Evolutionary conservation across 2,329 filamentous ascomycete genomes (phyloP).

Genomic region (Trichophyton rubrum): DNA sequence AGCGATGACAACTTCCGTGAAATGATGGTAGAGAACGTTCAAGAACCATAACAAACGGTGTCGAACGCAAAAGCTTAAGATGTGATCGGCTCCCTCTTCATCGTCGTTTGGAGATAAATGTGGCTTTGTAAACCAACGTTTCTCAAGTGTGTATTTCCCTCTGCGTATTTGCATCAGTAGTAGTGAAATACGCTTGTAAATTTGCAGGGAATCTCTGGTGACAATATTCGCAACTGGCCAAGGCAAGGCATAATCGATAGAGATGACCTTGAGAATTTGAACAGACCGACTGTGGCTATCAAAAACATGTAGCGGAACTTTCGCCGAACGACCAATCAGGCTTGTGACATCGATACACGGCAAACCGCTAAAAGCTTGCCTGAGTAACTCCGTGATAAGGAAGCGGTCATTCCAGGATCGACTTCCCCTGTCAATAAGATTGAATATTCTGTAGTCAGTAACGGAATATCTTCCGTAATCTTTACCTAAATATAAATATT

Average conservation of each 20-base stretch:
- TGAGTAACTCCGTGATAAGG: slow-evolving; percentile 62
- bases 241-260: slow-evolving; percentile 54
- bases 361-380: slow-evolving; percentile 52
- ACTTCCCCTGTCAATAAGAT: slow-evolving; percentile 53
- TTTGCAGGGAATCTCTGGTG: slow-evolving; percentile 47
- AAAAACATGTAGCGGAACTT: slow-evolving; percentile 31
- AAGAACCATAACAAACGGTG: slow-evolving; percentile 66
- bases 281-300: slow-evolving; percentile 47
- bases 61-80: slow-evolving; percentile 40
- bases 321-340: slow-evolving; percentile 45
- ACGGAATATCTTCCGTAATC: slow-evolving; percentile 56
- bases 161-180: slow-evolving; percentile 67
- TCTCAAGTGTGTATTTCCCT: slow-evolving; percentile 54
- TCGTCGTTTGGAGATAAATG: slow-evolving; percentile 32
- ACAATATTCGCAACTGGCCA: slow-evolving; percentile 61
- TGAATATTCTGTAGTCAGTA: slow-evolving; percentile 60
- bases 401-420: slow-evolving; percentile 68
- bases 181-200: slow-evolving; percentile 61
- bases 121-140: slow-evolving; percentile 29
- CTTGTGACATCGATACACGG: slow-evolving; percentile 46
- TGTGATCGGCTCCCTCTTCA: slow-evolving; percentile 18
- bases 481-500: slow-evolving; percentile 61
- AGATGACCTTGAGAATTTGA: slow-evolving; percentile 49
- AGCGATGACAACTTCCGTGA: slow-evolving; percentile 59
- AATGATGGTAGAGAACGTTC: slow-evolving; percentile 60